Percentiles rank a stretch among this genome's conserved stretches.
Conservation (phyloP, 2,329 filamentous ascomycete species). For the Ceratocystis colombiana region DNA sequence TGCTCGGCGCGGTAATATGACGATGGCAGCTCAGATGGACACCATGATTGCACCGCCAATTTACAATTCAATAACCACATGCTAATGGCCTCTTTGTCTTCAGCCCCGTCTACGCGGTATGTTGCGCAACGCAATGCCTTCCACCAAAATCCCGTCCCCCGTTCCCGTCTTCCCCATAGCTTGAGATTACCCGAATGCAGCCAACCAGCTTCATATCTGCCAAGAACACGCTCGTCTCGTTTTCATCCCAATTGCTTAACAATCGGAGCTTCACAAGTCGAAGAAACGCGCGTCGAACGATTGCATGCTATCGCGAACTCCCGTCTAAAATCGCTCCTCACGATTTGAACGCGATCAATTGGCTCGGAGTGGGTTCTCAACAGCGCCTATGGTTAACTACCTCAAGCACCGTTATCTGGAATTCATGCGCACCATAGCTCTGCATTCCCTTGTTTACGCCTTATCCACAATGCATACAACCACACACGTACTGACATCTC, state of each 20-base stretch:
- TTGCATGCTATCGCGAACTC: neutral
- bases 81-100: constrained; percentile 25
- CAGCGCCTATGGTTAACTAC: constrained; percentile 27
- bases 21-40: neutral
- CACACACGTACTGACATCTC: constrained; percentile 31
- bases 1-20: too few species aligned
- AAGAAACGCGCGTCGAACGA: neutral
- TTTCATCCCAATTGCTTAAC: too few species aligned
- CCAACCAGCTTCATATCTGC: neutral
- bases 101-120: constrained; percentile 98
- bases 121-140: constrained; percentile 39
- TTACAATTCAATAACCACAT: neutral
- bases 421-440: too few species aligned
- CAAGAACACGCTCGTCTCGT: neutral
- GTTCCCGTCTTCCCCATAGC: too few species aligned
- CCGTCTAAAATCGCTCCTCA: neutral
- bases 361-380: constrained; percentile 20
- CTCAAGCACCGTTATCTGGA: too few species aligned
- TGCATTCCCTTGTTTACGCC: neutral
- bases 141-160: too few species aligned
- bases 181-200: too few species aligned
- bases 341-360: neutral
- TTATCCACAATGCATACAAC: neutral
- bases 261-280: neutral
- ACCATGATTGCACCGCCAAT: neutral